A percentile compares a stretch with the other conserved stretches of the same genome.
Conservation (phyloP, 2,329 filamentous ascomycete genomes). For the Orbilia javanica region DNA sequence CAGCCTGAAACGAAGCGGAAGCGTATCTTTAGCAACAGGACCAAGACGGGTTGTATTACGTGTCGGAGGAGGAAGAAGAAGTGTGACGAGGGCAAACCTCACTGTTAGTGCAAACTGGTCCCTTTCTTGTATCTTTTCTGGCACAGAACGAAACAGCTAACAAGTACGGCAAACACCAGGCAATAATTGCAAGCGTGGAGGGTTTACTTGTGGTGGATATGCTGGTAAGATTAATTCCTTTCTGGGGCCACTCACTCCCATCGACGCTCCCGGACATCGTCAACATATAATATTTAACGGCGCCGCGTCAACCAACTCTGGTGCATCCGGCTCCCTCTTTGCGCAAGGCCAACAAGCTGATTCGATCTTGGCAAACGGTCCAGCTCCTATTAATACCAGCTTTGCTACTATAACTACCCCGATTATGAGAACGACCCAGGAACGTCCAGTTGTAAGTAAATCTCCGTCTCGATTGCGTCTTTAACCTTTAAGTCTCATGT, state of each 20-base stretch:
- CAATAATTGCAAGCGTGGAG: slow-evolving; percentile 89
- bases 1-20: slow-evolving; percentile 71
- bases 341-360: slow-evolving; percentile 57
- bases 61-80: slow-evolving; percentile 96
- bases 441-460: slow-evolving; percentile 51
- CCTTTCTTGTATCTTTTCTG: slow-evolving; percentile 15
- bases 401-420: slow-evolving; percentile 54
- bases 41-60: slow-evolving; percentile 94
- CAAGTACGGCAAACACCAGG: slow-evolving; percentile 68
- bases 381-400: slow-evolving; percentile 56
- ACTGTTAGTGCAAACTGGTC: slow-evolving; percentile 73
- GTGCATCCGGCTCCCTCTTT: slow-evolving; percentile 55
- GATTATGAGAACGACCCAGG: slow-evolving; percentile 33
- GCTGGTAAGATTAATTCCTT: slow-evolving; percentile 78
- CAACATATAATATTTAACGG: slow-evolving; percentile 47
- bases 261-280: slow-evolving; percentile 70
- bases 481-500: background rate
- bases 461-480: background rate
- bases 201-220: slow-evolving; percentile 92
- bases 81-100: slow-evolving; percentile 92
- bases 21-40: slow-evolving; percentile 90
- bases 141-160: slow-evolving; percentile 16
- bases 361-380: slow-evolving; percentile 58
- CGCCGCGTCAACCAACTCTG: slow-evolving; percentile 37
- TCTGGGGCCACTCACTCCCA: slow-evolving; percentile 80